These are phyloP conservation scores for Russula dissimulans DNA, from an alignment of 768 basidiomycete genomes.

Conservation along the genomic window DNA sequence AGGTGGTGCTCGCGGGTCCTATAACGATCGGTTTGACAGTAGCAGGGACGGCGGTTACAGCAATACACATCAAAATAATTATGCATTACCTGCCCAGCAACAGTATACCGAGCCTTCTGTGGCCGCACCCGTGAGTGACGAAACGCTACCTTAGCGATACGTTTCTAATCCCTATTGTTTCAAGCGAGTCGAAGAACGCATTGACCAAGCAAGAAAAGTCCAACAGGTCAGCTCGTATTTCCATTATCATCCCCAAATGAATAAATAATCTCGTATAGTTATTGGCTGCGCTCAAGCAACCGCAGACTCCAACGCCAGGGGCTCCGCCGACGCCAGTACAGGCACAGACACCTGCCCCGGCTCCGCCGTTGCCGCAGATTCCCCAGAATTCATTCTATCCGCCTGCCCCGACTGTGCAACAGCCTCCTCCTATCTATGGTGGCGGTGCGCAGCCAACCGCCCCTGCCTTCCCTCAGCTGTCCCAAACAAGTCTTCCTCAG, in stretches of 20 bases:
- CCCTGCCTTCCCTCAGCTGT: conserved; percentile 13
- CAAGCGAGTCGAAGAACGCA: conserved; percentile 59
- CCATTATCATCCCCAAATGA: background rate
- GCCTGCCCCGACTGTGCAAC: conserved; percentile 28
- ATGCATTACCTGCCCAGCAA: conserved; percentile 26
- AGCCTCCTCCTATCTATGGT: conserved; percentile 19
- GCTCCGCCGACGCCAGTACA: conserved; percentile 29
- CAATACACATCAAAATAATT: conserved; percentile 17
- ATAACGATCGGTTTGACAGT: conserved; percentile 25
- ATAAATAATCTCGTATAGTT: conserved; percentile 30
- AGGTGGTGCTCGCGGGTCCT: conserved; percentile 32
- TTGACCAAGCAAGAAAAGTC: conserved; percentile 82
- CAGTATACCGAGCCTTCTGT: conserved; percentile 25
- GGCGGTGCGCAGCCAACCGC: conserved; percentile 14
- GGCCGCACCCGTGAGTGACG: conserved; percentile 25
- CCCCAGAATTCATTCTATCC: conserved; percentile 36
- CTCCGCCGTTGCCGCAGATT: conserved; percentile 23
- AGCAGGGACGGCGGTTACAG: conserved; percentile 21
- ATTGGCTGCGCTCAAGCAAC: conserved; percentile 72
- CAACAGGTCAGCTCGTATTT: conserved; percentile 46
- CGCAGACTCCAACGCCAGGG: conserved; percentile 34
- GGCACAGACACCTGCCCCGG: conserved; percentile 20
- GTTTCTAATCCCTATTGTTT: background rate
- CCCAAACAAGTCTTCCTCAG: conserved; percentile 14
- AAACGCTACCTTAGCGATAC: background rate